A percentile compares a stretch with the other conserved stretches of the same genome.
Conservation (phyloP, 352 stramenopile genomes). For the Phytophthora sojae region DNA sequence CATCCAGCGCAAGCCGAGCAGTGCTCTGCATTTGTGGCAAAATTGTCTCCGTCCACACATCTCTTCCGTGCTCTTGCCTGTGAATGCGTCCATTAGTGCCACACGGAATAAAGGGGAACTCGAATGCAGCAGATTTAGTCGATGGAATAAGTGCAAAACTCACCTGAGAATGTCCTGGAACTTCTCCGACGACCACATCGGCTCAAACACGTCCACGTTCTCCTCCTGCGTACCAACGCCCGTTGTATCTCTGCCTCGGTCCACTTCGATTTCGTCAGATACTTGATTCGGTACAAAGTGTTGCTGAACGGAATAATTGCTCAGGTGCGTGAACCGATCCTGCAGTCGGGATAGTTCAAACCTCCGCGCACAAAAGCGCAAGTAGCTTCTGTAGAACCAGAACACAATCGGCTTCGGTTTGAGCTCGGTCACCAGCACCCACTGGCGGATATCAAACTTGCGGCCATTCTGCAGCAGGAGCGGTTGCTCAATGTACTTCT, state of each 20-base stretch:
- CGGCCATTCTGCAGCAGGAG: slow-evolving; percentile 56
- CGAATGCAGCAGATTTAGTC: background rate
- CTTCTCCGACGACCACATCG: slow-evolving; percentile 71
- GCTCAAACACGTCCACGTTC: slow-evolving; percentile 18
- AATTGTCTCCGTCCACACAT: slow-evolving; percentile 61
- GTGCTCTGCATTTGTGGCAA: slow-evolving; percentile 70
- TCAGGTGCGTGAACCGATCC: slow-evolving; percentile 79
- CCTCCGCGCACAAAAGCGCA: slow-evolving; percentile 72
- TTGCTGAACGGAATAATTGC: slow-evolving; percentile 89
- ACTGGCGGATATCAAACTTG: slow-evolving; percentile 92
- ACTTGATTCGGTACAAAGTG: slow-evolving; percentile 27
- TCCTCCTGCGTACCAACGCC: background rate
- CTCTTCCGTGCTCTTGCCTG: slow-evolving; percentile 41
- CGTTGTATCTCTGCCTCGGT: background rate
- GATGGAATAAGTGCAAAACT: background rate
- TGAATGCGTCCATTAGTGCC: background rate
- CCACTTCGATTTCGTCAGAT: background rate
- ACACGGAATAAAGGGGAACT: background rate
- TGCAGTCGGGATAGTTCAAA: slow-evolving; percentile 58
- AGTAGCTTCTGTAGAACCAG: slow-evolving; percentile 78
- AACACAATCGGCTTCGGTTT: slow-evolving; percentile 58
- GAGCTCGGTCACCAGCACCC: slow-evolving; percentile 78
- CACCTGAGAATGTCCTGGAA: slow-evolving; percentile 55
- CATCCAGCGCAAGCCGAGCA: slow-evolving; percentile 43
- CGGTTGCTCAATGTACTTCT: slow-evolving; percentile 90